Conservation (phyloP, 352 stramenopile species). For the Phytophthora idaei region DNA sequence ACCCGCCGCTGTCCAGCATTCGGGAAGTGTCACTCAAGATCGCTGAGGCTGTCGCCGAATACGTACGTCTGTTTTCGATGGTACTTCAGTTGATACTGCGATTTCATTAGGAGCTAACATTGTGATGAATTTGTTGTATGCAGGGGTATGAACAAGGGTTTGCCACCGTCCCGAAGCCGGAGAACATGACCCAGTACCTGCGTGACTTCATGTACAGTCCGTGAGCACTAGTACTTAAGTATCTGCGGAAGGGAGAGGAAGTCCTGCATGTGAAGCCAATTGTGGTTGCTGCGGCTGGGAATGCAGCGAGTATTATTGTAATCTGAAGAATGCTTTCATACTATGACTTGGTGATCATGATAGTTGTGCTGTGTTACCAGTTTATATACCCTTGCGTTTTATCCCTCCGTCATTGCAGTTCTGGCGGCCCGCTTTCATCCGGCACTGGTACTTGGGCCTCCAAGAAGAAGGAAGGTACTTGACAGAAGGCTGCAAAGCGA, state of each 20-base stretch:
- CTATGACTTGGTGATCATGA: background rate
- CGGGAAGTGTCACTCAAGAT: constrained; percentile 94
- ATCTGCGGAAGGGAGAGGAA: background rate
- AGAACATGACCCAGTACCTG: constrained; percentile 60
- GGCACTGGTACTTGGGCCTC: background rate
- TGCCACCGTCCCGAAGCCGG: constrained; percentile 57
- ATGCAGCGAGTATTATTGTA: constrained; percentile 17
- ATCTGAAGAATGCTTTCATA: constrained; percentile 13
- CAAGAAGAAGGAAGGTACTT: constrained; percentile 27
- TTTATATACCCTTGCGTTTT: background rate
- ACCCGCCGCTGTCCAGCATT: constrained; percentile 63
- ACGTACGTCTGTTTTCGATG: constrained; percentile 25
- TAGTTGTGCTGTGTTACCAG: background rate
- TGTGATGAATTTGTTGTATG: constrained; percentile 1
- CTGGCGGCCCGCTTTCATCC: background rate
- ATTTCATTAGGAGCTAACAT: constrained; percentile 3
- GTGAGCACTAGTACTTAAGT: constrained; percentile 33
- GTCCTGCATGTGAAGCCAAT: constrained; percentile 9
- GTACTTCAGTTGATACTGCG: background rate
- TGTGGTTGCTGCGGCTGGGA: constrained; percentile 5
- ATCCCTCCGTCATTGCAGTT: constrained; percentile 1
- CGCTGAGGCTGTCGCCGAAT: constrained; percentile 90
- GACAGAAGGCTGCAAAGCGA: constrained; percentile 38
- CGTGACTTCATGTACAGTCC: constrained; percentile 75
- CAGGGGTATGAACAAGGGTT: constrained; percentile 68